Conservation (phyloP, 164 flowering plant genomes). For the Liriodendron chinense region DNA sequence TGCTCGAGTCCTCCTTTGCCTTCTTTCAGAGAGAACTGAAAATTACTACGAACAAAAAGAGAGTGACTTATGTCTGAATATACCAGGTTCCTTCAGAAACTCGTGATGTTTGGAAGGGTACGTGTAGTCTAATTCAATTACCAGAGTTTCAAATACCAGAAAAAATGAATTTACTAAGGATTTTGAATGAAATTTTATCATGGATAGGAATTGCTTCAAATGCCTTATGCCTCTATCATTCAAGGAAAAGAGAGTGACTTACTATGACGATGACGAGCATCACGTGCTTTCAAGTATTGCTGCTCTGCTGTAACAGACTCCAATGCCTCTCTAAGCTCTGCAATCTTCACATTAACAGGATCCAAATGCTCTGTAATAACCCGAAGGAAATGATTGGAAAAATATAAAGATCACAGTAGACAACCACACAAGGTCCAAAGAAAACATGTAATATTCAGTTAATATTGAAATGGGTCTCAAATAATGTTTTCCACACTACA, state of each 20-base stretch:
- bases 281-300: slow-evolving; percentile 89
- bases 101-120: too few species aligned
- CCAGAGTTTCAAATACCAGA: too few species aligned
- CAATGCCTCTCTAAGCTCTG: slow-evolving; percentile 88
- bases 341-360: slow-evolving; percentile 90
- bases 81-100: too few species aligned
- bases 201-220: too few species aligned
- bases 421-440: background rate
- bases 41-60: too few species aligned
- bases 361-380: slow-evolving; percentile 77
- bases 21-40: too few species aligned
- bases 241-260: slow-evolving; percentile 28
- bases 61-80: too few species aligned
- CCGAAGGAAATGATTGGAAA: background rate
- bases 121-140: too few species aligned
- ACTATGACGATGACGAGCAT: slow-evolving; percentile 92
- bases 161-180: too few species aligned
- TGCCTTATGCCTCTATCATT: too few species aligned
- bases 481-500: background rate
- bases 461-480: background rate
- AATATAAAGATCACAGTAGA: background rate
- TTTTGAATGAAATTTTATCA: too few species aligned
- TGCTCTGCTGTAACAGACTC: slow-evolving; percentile 94
- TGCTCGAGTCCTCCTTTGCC: too few species aligned
- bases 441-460: background rate